Base-by-base conservation (phyloP, 805 yeast genomes). In the Cyberlindnera americana region DNA sequence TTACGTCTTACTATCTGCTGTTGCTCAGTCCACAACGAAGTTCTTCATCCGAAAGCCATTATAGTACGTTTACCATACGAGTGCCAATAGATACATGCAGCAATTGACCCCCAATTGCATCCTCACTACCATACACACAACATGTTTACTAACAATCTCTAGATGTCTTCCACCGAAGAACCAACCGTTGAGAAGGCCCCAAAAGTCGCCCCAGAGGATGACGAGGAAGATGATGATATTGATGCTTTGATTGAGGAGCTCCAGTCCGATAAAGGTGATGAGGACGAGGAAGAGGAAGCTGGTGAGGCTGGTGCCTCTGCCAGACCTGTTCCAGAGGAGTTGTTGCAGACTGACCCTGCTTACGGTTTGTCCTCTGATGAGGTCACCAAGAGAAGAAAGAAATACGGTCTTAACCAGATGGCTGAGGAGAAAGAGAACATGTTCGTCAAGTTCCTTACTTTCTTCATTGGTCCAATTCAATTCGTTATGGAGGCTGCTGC, bases 401-500 rank as follows among this genome's bases (percentile, higher is more conserved):
- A 82, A 78, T 87, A 67, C 61, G 96, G 96, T 75, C 70, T 78
- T 50, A 87, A 87, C 69, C 90, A 84, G 71, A 84, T 87, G 95
- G 79, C 85, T 53, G 95, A 87, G 71, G 95, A 87, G 64, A 69
- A 76, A 56, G 95, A 86, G 71, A 83, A 82, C 72, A 52, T 83
- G 67, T 52, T 86, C 46, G 69, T 86, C 53, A 87, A 87, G 75
- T 86, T 88, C 66, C 61, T 82, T 59, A 76, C 78, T 83, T 87
- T 86, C 77, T 87, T 87, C 68, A 83, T 87, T 52, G 96, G 96
- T 72, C 96, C 96, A 54, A 87, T 87, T 66, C 96, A 88, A 73
- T 87, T 88, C 81, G 95, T 87, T 63, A 87, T 87, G 96, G 95
- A 87, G 73, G 95, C 91, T 61, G 96, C 96, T 61, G 95, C 96